phyloP scores from a whole-genome alignment of 2,329 filamentous ascomycete genomes.

The Diaporthe caulivora region DNA sequence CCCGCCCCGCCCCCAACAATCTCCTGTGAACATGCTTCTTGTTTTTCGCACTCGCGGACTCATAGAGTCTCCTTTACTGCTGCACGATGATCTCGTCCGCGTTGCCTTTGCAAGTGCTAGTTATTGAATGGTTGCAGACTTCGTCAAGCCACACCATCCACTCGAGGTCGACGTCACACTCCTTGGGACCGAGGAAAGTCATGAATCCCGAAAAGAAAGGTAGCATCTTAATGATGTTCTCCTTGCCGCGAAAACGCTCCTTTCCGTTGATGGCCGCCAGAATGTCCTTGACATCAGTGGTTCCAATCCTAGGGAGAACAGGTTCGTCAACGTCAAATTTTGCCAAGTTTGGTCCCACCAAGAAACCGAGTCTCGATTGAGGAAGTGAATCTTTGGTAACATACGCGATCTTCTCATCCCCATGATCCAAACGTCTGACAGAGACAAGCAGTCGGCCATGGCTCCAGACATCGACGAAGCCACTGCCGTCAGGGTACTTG shows the following conservation, averaged over 20 bases:
- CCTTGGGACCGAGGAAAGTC: not conserved
- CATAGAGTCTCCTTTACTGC: not conserved
- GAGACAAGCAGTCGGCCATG: constrained; percentile 10
- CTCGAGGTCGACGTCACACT: not conserved
- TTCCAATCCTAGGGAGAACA: not conserved
- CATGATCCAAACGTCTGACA: not conserved
- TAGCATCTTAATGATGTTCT: not conserved
- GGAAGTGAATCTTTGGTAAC: not conserved
- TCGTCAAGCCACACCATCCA: not conserved
- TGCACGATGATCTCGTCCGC: not conserved
- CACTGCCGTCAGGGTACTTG: not conserved
- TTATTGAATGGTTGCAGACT: not conserved
- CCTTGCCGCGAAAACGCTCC: not conserved
- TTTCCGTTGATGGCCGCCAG: not conserved
- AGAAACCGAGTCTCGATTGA: not conserved
- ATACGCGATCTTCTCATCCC: not conserved
- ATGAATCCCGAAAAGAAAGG: not conserved
- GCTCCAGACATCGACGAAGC: not conserved
- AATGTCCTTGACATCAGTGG: not conserved
- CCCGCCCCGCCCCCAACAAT: not conserved
- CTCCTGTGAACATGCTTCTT: not conserved
- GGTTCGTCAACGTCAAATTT: not conserved
- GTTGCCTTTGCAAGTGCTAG: not conserved
- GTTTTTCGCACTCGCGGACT: not conserved
- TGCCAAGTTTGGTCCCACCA: not conserved